Percentiles rank a stretch among this genome's conserved stretches.
Conservation (phyloP, 1,139 yeast species). For the Zygoascus meyerae region DNA sequence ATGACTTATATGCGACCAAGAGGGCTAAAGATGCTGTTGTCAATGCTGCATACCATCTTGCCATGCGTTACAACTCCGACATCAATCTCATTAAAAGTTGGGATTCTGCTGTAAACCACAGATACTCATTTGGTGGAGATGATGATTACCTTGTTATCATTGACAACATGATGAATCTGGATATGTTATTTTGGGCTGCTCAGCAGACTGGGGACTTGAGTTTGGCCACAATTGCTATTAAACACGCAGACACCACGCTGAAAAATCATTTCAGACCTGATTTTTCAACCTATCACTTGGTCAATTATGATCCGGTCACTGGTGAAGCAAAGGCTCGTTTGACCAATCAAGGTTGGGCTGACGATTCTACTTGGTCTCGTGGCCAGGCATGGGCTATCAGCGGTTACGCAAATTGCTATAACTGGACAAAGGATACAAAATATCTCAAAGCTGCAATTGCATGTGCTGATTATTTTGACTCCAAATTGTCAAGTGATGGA, state of each 20-base stretch:
- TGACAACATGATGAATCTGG: conserved; percentile 35
- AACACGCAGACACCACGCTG: conserved; percentile 31
- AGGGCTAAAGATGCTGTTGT: conserved; percentile 23
- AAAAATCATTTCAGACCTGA: conserved; percentile 27
- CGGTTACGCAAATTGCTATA: conserved; percentile 29
- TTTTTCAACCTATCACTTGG: conserved; percentile 30
- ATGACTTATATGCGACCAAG: conserved; percentile 18
- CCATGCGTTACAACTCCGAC: conserved; percentile 24
- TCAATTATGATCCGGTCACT: conserved; percentile 24
- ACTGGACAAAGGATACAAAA: conserved; percentile 25
- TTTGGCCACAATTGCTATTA: conserved; percentile 25
- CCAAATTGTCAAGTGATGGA: conserved; percentile 26
- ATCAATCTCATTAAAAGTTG: conserved; percentile 28
- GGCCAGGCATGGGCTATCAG: conserved; percentile 25
- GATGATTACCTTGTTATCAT: conserved; percentile 31
- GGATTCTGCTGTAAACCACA: conserved; percentile 18
- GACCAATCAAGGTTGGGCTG: conserved; percentile 32
- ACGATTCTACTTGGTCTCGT: conserved; percentile 31
- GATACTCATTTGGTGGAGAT: conserved; percentile 19
- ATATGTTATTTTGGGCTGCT: conserved; percentile 29
- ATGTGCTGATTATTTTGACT: conserved; percentile 25
- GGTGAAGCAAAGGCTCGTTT: conserved; percentile 25
- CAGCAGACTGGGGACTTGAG: conserved; percentile 27
- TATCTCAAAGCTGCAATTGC: conserved; percentile 29
- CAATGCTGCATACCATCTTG: conserved; percentile 29